These are phyloP conservation scores for Zalerion maritima DNA, from an alignment of 495 filamentous ascomycete genomes.

Conservation along the genomic window DNA sequence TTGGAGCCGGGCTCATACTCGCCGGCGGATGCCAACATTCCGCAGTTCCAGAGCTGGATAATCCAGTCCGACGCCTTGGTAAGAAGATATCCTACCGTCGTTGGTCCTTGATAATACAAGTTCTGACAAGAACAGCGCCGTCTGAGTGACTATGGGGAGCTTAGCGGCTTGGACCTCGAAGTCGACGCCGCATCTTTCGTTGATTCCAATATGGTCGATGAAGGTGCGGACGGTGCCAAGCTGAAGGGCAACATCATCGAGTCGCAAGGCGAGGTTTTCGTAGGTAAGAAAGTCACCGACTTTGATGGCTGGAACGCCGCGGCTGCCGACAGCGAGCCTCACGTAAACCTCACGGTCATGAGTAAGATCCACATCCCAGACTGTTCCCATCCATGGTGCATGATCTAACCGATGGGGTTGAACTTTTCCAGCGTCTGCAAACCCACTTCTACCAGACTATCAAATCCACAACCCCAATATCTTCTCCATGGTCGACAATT, in stretches of 20 bases:
- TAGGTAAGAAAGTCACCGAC: conserved; percentile 24
- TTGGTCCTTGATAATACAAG: too few species aligned
- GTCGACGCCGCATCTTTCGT: conserved; percentile 35
- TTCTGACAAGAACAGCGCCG: too few species aligned
- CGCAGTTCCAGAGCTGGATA: conserved; percentile 26
- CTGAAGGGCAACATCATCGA: too few species aligned
- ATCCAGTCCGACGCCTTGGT: conserved; percentile 31
- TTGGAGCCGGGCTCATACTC: conserved; percentile 10
- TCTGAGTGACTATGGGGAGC: too few species aligned
- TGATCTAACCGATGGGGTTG: too few species aligned
- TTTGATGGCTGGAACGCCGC: conserved; percentile 11
- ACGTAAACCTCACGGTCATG: too few species aligned
- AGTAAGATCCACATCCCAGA: too few species aligned
- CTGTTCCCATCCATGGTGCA: too few species aligned
- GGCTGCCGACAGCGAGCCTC: too few species aligned
- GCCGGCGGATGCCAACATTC: conserved; percentile 7
- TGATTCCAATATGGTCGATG: neutral
- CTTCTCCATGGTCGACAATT: conserved; percentile 33
- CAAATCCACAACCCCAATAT: conserved; percentile 34
- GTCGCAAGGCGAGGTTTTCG: conserved; percentile 36
- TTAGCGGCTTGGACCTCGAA: conserved; percentile 26
- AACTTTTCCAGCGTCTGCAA: too few species aligned
- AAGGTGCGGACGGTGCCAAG: conserved; percentile 2
- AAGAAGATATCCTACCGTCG: conserved; percentile 18
- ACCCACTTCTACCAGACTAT: conserved; percentile 39